phyloP scores from a whole-genome alignment of 345 rosid genomes.

The Erodium maritimum region DNA sequence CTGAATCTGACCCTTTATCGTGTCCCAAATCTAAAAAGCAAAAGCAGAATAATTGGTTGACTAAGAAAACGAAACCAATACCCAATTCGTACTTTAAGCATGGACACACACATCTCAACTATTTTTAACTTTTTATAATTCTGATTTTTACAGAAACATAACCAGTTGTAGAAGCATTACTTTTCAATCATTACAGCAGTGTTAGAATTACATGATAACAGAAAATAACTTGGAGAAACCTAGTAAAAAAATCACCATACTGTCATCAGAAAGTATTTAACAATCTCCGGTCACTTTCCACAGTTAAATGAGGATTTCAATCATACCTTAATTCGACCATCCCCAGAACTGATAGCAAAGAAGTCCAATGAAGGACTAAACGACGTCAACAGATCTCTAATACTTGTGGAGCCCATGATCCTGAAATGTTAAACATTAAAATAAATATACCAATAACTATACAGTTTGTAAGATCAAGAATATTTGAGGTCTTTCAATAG shows the following conservation, averaged over 20 bases:
- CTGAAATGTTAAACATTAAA: too few species aligned
- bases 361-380: slow-evolving; percentile 70
- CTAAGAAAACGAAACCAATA: not conserved
- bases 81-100: not conserved
- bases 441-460: too few species aligned
- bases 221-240: too few species aligned
- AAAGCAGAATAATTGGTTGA: slow-evolving; percentile 6
- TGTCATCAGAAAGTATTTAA: not conserved
- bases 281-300: not conserved
- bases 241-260: not conserved
- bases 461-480: too few species aligned
- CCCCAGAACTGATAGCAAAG: slow-evolving; percentile 71
- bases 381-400: slow-evolving; percentile 63
- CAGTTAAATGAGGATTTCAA: too few species aligned
- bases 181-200: too few species aligned
- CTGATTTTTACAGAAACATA: too few species aligned
- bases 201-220: too few species aligned
- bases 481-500: too few species aligned
- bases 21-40: slow-evolving; percentile 71
- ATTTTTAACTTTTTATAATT: too few species aligned
- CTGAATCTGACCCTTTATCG: slow-evolving; percentile 58
- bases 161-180: too few species aligned
- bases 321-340: slow-evolving; percentile 79
- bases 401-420: slow-evolving; percentile 49
- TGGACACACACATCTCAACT: not conserved